Evolutionary conservation across 2,329 filamentous ascomycete genomes (phyloP).

Genomic region (Fusarium tanahbumbuense): DNA sequence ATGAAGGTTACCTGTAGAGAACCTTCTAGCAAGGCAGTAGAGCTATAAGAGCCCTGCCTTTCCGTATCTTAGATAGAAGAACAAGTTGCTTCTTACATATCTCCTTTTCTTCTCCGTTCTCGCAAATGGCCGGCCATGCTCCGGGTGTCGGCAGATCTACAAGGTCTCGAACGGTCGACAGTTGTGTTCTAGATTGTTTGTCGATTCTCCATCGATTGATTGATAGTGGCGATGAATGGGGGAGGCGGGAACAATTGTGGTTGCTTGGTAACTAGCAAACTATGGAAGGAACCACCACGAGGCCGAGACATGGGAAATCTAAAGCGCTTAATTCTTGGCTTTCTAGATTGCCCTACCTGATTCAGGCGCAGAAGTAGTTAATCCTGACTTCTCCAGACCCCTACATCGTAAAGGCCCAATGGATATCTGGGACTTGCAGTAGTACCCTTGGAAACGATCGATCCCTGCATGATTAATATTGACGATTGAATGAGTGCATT

Average conservation of each 20-base stretch:
- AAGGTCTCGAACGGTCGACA: constrained; percentile 9
- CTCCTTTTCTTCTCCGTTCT: background rate
- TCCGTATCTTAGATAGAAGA: too few relatives aligned
- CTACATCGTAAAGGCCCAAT: background rate
- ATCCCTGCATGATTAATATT: constrained; percentile 11
- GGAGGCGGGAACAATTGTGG: background rate
- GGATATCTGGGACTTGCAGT: background rate
- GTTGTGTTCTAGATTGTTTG: constrained; percentile 3
- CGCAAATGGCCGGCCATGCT: constrained; percentile 7
- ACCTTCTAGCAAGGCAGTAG: too few relatives aligned
- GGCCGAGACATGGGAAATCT: background rate
- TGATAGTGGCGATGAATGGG: constrained; percentile 2
- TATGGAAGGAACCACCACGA: constrained; percentile 1
- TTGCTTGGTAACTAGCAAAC: background rate
- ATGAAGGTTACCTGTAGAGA: too few relatives aligned
- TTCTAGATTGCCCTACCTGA: background rate
- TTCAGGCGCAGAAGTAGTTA: background rate
- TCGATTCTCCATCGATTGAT: background rate
- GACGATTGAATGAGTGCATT: background rate
- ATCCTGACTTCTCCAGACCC: background rate
- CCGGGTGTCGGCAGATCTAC: background rate
- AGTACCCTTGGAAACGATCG: constrained; percentile 1
- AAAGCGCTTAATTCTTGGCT: constrained; percentile 2
- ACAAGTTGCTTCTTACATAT: too few relatives aligned
- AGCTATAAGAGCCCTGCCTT: too few relatives aligned